phyloP scores from a whole-genome alignment of 441 rosid species.

The Rhodomyrtus psidioides region DNA sequence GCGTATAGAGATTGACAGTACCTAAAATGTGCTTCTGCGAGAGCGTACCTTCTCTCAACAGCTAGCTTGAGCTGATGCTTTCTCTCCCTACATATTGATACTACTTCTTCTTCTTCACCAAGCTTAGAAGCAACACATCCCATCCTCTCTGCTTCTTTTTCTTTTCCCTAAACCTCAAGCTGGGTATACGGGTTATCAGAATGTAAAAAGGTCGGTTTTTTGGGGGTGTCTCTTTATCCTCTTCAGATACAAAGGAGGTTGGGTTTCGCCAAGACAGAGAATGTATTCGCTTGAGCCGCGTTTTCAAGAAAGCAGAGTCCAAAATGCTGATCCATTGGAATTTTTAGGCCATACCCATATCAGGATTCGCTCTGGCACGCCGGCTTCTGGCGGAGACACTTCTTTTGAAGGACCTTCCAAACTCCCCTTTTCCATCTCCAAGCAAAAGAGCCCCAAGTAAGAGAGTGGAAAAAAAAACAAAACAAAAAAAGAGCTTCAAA shows the following conservation, averaged over 20 bases:
- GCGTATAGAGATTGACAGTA: slow-evolving; percentile 85
- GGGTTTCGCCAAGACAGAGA: not conserved
- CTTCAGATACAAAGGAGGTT: not conserved
- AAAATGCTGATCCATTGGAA: not conserved
- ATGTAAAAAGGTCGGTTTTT: not conserved
- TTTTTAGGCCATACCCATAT: not conserved
- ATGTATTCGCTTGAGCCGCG: not conserved
- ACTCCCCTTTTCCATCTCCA: not conserved
- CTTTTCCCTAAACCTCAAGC: not conserved
- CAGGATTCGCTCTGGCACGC: not conserved
- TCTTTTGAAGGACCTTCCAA: not conserved
- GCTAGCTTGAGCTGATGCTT: slow-evolving; percentile 66
- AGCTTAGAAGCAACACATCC: slow-evolving; percentile 94
- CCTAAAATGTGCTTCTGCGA: slow-evolving; percentile 83
- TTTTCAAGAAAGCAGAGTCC: not conserved
- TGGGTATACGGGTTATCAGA: not conserved
- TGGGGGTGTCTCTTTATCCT: not conserved
- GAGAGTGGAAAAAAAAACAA: not conserved
- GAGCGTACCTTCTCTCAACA: slow-evolving; percentile 60
- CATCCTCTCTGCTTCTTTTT: slow-evolving; percentile 27
- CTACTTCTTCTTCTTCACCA: slow-evolving; percentile 81
- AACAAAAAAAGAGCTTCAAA: not conserved
- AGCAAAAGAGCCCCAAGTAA: not conserved
- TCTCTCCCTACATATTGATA: slow-evolving; percentile 76
- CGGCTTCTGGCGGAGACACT: not conserved